Evolutionary conservation across 164 flowering plant genomes (phyloP), one percentile per base, ranked within the genome.

Genomic region (Aristolochia contorta): DNA sequence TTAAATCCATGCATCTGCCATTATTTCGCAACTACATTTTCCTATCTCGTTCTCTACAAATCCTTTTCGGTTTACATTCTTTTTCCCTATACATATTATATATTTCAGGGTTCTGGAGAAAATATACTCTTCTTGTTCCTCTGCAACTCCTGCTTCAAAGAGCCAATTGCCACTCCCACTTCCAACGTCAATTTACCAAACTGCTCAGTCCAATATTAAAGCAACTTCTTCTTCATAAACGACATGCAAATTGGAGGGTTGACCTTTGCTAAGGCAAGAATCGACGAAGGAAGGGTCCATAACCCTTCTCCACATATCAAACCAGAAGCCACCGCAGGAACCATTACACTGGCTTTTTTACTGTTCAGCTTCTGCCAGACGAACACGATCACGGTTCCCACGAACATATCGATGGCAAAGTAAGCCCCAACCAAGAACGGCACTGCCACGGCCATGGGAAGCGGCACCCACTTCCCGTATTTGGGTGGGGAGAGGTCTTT

Each of bases 381-480:
- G 45, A 82, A 86, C 74, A 90, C 96, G 33, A 81, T 46, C 72
- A 93, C 62, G 65, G 86, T 89, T 64, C 98, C 98, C 33, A 89
- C 57, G 43, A 94, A 84, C 98, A 92, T 92, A 58, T 92, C 98
- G 13, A 92, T 81, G 0, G 97, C 96, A 61, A 93, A 90, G 59
- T 74, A 79, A 0, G 84, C 96, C 0, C 98, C 98, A 21, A 87
- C 89, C 3, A 89, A 74, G 74, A 93, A 93, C 9, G 97, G 98
- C 46, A 87, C 92, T 0, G 94, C 98, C 97, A 93, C 90, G 19
- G 89, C 97, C 90, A 93, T 93, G 0, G 98, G 98, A 24, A 93
- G 77, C 0, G 98, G 98, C 12, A 84, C 69, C 76, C 75, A 86
- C 54, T 77, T 84, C 53, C 82, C 89, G 1, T 83, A 58, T 9